Evolutionary conservation across 495 filamentous ascomycete species (phyloP).

Genomic region (Pyrenula aspistea): DNA sequence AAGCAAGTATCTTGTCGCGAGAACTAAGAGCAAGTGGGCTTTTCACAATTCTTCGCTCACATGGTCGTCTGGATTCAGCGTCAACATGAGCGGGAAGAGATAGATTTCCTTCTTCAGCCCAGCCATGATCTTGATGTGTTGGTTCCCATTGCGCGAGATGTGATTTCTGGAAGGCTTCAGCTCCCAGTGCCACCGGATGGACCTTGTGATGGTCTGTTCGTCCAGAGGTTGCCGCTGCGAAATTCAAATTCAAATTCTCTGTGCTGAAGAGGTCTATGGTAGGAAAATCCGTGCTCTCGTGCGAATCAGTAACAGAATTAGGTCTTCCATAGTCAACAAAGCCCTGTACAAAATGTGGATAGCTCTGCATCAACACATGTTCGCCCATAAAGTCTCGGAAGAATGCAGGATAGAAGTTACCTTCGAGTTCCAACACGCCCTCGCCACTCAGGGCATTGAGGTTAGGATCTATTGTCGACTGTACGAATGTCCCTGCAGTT

Average conservation of each 20-base stretch:
- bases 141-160: slow-evolving; percentile 47
- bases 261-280: slow-evolving; percentile 46
- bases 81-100: slow-evolving; percentile 31
- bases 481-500: slow-evolving; percentile 11
- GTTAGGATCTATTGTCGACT: slow-evolving; percentile 25
- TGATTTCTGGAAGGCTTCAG: slow-evolving; percentile 26
- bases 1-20: slow-evolving; percentile 2
- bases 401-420: neutral
- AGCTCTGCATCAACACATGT: slow-evolving; percentile 19
- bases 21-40: slow-evolving; percentile 22
- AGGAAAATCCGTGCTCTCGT: slow-evolving; percentile 42
- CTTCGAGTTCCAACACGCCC: neutral
- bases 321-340: slow-evolving; percentile 28
- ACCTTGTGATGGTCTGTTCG: slow-evolving; percentile 10
- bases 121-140: slow-evolving; percentile 32
- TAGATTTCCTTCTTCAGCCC: slow-evolving; percentile 40
- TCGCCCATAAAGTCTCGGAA: neutral
- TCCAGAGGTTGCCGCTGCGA: slow-evolving; percentile 3
- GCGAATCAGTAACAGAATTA: slow-evolving; percentile 43
- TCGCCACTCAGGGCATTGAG: slow-evolving; percentile 11
- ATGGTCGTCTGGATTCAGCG: neutral
- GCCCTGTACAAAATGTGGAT: slow-evolving; percentile 6
- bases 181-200: slow-evolving; percentile 16
- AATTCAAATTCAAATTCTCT: slow-evolving; percentile 20
- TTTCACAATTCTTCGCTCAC: slow-evolving; percentile 10